A percentile compares a stretch with the other conserved stretches of the same genome.
These are phyloP conservation scores for Adansonia gregorii DNA, from an alignment of 441 rosid species.

Conservation along the genomic window DNA sequence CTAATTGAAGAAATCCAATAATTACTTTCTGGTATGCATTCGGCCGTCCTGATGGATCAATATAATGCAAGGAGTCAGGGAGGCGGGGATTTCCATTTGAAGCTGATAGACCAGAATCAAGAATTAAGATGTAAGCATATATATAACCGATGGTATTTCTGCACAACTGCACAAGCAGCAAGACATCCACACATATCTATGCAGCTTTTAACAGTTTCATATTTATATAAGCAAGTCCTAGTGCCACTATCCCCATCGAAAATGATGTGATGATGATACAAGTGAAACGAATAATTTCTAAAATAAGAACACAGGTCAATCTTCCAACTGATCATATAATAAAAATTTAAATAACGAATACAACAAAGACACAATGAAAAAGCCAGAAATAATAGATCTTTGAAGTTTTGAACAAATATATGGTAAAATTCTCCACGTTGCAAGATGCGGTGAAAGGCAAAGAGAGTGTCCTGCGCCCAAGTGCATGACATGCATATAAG, in stretches of 20 bases:
- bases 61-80: constrained; percentile 91
- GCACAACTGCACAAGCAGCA: neutral
- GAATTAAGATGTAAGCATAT: constrained; percentile 22
- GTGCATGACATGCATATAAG: neutral
- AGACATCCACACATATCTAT: neutral
- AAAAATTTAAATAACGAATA: neutral
- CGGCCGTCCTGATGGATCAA: constrained; percentile 79
- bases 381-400: constrained; percentile 2
- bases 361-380: neutral
- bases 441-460: neutral
- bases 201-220: neutral
- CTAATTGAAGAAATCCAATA: constrained; percentile 20
- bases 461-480: neutral
- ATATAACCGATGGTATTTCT: neutral
- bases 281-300: neutral
- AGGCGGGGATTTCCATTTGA: constrained; percentile 98
- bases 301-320: neutral
- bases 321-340: neutral
- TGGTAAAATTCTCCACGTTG: neutral
- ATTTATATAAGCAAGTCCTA: neutral
- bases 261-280: neutral
- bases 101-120: constrained; percentile 52
- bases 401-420: neutral
- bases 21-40: constrained; percentile 89
- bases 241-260: neutral